These are phyloP conservation scores for Psilocybe cubensis DNA, from an alignment of 768 basidiomycete species.

Conservation along the genomic window DNA sequence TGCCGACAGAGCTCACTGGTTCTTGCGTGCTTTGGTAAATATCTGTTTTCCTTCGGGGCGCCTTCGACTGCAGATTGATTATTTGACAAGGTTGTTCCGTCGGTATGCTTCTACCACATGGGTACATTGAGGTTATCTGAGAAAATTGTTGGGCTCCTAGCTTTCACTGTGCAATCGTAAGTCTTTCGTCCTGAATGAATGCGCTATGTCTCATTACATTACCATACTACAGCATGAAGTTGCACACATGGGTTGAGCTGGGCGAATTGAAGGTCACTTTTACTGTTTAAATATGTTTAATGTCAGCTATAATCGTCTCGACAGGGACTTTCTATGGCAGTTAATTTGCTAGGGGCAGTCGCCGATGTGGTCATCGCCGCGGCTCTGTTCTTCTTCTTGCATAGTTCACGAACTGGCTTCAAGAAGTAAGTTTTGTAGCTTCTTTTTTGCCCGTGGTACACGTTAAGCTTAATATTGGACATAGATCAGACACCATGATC, in stretches of 20 bases:
- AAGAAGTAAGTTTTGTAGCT: constrained; percentile 38
- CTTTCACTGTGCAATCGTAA: constrained; percentile 52
- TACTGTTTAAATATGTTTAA: not conserved
- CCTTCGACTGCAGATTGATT: not conserved
- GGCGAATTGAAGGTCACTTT: constrained; percentile 43
- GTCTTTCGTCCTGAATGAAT: constrained; percentile 14
- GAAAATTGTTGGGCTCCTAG: constrained; percentile 24
- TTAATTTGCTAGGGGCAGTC: constrained; percentile 54
- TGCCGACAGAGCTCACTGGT: constrained; percentile 45
- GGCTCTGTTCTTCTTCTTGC: constrained; percentile 51
- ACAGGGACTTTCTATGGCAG: constrained; percentile 59
- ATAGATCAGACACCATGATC: constrained; percentile 56
- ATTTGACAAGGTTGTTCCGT: constrained; percentile 39
- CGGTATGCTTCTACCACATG: constrained; percentile 32
- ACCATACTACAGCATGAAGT: constrained; percentile 36
- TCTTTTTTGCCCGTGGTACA: not conserved
- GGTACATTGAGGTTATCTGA: constrained; percentile 4
- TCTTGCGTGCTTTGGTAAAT: constrained; percentile 53
- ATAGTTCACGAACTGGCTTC: constrained; percentile 56
- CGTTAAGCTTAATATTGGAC: constrained; percentile 2
- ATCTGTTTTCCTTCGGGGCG: not conserved
- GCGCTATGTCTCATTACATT: not conserved
- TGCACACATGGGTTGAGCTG: constrained; percentile 49
- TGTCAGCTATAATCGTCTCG: constrained; percentile 2
- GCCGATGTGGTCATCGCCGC: constrained; percentile 54